Evolutionary conservation across 2,329 filamentous ascomycete genomes (phyloP), one percentile per base, ranked within the genome.

Genomic region (Arthrobotrys iridis): DNA sequence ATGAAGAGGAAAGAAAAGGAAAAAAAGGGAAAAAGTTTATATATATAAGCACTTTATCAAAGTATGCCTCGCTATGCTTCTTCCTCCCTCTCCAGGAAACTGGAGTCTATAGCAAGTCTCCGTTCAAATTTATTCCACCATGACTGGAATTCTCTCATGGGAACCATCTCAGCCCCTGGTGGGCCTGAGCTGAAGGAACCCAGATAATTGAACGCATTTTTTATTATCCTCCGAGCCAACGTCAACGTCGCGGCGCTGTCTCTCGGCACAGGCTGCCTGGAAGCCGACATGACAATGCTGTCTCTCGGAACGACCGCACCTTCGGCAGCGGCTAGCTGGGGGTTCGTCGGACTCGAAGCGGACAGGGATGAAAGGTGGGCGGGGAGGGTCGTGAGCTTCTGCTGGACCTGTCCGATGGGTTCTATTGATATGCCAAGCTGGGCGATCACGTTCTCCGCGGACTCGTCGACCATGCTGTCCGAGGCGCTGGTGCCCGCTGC

Each of bases 91-190:
- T 98, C 93, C 78, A 99, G 84, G 81, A 99, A 99, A 4, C 88
- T 88, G 0, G 95, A 94, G 83, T 99, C 95, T 77, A 88, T 86
- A 79, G 93, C 90, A 40, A 99, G 87, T 80, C 89, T 90, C 76
- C 88, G 88, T 84, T 99, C 94, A 83, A 99, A 99, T 83, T 97
- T 98, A 75, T 86, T 87, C 95, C 96, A 99, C 95, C 96, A 99
- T 71, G 96, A 93, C 83, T 96, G 91, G 82, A 99, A 99, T 3
- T 91, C 92, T 83, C 92, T 95, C 77, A 99, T 83, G n/a, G 95
- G 93, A 22, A 99, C 92, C 10, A 96, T 91, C 81, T 98, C 94
- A 48, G 91, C 91, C 1, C 85, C 86, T 24, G 84, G 83, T 85
- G 70, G 86, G 86, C 57, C 86, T 85, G 26, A 85, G 85, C 67